These are phyloP conservation scores for Podochytrium sp. DNA, from an alignment of 192 early-diverging fungal genomes.

Conservation along the genomic window DNA sequence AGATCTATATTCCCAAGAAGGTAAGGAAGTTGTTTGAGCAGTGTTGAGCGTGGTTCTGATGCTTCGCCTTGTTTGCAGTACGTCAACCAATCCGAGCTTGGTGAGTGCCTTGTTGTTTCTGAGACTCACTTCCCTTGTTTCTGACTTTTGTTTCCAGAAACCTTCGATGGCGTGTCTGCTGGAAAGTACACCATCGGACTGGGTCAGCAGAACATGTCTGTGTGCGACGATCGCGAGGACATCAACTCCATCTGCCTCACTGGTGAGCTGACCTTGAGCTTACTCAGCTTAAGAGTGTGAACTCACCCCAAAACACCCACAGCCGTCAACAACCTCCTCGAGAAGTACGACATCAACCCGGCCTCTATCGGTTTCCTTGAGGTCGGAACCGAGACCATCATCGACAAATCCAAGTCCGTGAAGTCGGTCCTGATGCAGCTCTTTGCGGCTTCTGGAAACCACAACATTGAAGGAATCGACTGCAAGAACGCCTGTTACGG, in stretches of 20 bases:
- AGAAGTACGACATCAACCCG: slow-evolving; percentile 88
- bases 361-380: slow-evolving; percentile 91
- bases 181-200: slow-evolving; percentile 99
- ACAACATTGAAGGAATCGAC: slow-evolving; percentile 94
- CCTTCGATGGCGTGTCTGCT: slow-evolving; percentile 88
- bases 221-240: slow-evolving; percentile 96
- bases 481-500: slow-evolving; percentile 99
- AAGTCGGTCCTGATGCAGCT: slow-evolving; percentile 97
- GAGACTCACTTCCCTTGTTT: slow-evolving; percentile 24
- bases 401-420: slow-evolving; percentile 98
- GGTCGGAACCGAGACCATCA: slow-evolving; percentile 98
- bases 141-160: slow-evolving; percentile 57
- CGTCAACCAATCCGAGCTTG: slow-evolving; percentile 55
- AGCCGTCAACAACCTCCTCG: slow-evolving; percentile 89
- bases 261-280: slow-evolving; percentile 52
- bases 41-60: neutral
- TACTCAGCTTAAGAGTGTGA: slow-evolving; percentile 5
- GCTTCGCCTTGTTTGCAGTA: slow-evolving; percentile 30
- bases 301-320: no score
- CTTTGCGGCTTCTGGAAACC: slow-evolving; percentile 89
- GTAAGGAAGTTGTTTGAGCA: slow-evolving; percentile 23
- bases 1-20: slow-evolving; percentile 61
- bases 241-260: slow-evolving; percentile 88
- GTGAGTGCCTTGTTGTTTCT: slow-evolving; percentile 8
- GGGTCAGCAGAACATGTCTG: slow-evolving; percentile 92